These are phyloP conservation scores for Fusarium pseudograminearum DNA, from an alignment of 2,329 filamentous ascomycete species.

Conservation along the genomic window DNA sequence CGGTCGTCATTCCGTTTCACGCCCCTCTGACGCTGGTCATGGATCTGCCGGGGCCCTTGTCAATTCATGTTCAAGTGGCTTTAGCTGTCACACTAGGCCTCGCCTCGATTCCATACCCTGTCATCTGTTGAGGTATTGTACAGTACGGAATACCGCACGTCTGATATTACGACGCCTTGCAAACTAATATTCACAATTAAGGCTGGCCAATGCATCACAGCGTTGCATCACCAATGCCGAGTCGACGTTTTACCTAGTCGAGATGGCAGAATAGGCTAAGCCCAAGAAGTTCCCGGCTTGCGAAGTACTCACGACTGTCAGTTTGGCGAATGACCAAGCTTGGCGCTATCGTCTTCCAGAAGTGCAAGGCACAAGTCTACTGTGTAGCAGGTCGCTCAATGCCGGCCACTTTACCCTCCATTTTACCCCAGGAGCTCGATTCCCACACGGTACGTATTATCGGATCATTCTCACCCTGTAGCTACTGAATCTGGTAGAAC, in stretches of 20 bases:
- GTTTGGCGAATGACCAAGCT: constrained; percentile 17
- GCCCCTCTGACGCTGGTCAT: constrained; percentile 36
- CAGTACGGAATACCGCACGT: background rate
- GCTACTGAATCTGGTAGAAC: constrained; percentile 19
- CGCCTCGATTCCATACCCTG: constrained; percentile 31
- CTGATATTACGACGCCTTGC: constrained; percentile 13
- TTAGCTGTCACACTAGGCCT: constrained; percentile 33
- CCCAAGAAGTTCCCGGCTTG: constrained; percentile 29
- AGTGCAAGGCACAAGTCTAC: constrained; percentile 34
- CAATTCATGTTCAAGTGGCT: constrained; percentile 33
- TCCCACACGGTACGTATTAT: constrained; percentile 39
- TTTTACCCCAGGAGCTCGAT: constrained; percentile 48
- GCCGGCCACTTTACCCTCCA: constrained; percentile 39
- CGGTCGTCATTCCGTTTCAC: constrained; percentile 36
- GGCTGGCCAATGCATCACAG: constrained; percentile 22
- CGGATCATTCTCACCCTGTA: constrained; percentile 43
- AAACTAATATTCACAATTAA: constrained; percentile 40
- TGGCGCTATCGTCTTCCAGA: constrained; percentile 41
- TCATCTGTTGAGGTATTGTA: constrained; percentile 8
- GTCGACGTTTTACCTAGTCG: constrained; percentile 21
- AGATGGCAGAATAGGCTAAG: constrained; percentile 18
- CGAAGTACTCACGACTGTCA: constrained; percentile 22
- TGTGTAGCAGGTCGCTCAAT: constrained; percentile 21
- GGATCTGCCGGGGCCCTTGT: constrained; percentile 37
- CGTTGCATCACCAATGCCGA: constrained; percentile 23